These are phyloP conservation scores for Agastache rugosa DNA, from an alignment of 257 asterid species.

Conservation along the genomic window DNA sequence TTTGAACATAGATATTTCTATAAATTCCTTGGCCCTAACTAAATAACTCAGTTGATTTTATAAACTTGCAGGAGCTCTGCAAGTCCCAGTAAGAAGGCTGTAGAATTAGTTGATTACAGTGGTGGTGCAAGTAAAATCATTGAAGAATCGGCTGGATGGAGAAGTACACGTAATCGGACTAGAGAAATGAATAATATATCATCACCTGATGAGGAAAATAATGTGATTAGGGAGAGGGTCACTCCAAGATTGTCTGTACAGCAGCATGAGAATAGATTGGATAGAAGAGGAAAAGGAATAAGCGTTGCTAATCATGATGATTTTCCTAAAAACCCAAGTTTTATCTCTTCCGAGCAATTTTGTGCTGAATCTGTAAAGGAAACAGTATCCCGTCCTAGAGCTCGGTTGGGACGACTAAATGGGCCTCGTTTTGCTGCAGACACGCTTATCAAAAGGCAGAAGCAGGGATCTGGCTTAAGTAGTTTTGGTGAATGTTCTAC, in stretches of 20 bases:
- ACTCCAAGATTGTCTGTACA: slow-evolving; percentile 35
- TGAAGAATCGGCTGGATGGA: slow-evolving; percentile 64
- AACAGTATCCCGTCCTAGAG: slow-evolving; percentile 40
- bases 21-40: neutral
- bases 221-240: slow-evolving; percentile 36
- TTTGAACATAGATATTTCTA: slow-evolving; percentile 1
- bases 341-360: slow-evolving; percentile 43
- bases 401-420: slow-evolving; percentile 45
- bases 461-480: slow-evolving; percentile 55
- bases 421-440: slow-evolving; percentile 45
- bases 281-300: slow-evolving; percentile 50
- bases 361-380: slow-evolving; percentile 46
- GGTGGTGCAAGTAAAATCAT: slow-evolving; percentile 34
- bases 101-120: slow-evolving; percentile 40
- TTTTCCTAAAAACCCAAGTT: slow-evolving; percentile 35
- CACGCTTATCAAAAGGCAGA: slow-evolving; percentile 58
- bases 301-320: slow-evolving; percentile 33
- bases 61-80: slow-evolving; percentile 54
- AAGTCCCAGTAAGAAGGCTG: slow-evolving; percentile 44
- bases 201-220: slow-evolving; percentile 40
- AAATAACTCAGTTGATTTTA: slow-evolving; percentile 17
- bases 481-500: slow-evolving; percentile 62
- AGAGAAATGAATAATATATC: slow-evolving; percentile 36
- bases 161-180: slow-evolving; percentile 54
- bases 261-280: slow-evolving; percentile 40